A percentile compares a stretch with the other conserved stretches of the same genome.
Conservation (phyloP, 2,329 filamentous ascomycete genomes). For the Tympanopsis confertula region DNA sequence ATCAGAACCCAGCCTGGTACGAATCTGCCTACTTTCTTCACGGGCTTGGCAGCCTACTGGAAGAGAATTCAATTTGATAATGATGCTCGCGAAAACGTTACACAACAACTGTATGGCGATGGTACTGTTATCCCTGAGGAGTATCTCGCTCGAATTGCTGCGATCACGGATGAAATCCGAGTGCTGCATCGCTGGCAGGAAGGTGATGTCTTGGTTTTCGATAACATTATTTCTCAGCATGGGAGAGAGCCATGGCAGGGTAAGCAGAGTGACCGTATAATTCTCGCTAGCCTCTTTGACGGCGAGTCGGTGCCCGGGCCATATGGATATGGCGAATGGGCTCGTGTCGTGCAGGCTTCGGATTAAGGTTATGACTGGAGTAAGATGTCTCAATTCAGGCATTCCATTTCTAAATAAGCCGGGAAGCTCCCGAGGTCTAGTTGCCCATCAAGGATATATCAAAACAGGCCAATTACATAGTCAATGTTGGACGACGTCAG, state of each 20-base stretch:
- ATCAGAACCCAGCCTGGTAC: conserved; percentile 33
- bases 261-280: conserved; percentile 28
- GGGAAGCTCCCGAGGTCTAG: too few relatives aligned
- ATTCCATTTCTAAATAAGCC: too few relatives aligned
- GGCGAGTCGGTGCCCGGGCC: conserved; percentile 28
- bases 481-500: too few relatives aligned
- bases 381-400: too few relatives aligned
- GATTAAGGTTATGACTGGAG: too few relatives aligned
- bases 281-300: conserved; percentile 34
- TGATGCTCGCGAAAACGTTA: conserved; percentile 15
- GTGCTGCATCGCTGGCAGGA: conserved; percentile 33
- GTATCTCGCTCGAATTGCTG: conserved; percentile 24
- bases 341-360: conserved; percentile 30
- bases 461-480: too few relatives aligned
- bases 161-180: conserved; percentile 34
- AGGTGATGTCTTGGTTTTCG: conserved; percentile 33
- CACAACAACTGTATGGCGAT: conserved; percentile 29
- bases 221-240: conserved; percentile 35
- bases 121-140: conserved; percentile 32
- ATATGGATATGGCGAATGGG: conserved; percentile 28
- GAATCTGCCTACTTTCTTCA: conserved; percentile 31
- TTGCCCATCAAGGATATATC: too few relatives aligned
- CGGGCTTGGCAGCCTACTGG: conserved; percentile 30
- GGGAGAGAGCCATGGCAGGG: conserved; percentile 34
- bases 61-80: conserved; percentile 18